phyloP scores from a whole-genome alignment of 192 early-diverging fungal species.

The Coemansia sp. region DNA sequence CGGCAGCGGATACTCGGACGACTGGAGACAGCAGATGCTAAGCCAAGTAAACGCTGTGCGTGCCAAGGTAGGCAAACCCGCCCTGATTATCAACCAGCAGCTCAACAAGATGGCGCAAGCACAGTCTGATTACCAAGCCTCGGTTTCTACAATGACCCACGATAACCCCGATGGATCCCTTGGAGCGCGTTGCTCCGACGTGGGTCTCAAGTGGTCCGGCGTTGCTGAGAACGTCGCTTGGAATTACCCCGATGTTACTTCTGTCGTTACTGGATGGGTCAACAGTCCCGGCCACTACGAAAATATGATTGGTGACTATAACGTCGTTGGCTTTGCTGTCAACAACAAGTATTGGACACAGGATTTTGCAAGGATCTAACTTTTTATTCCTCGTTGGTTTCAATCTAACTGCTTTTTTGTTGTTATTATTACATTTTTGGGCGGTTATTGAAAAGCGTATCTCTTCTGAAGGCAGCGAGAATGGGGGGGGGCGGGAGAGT shows the following conservation, averaged over 20 bases:
- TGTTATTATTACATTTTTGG: not conserved
- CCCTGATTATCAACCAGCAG: conserved; percentile 21
- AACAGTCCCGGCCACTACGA: conserved; percentile 32
- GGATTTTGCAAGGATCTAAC: conserved; percentile 34
- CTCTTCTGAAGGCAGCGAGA: no score
- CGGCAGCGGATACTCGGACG: not conserved
- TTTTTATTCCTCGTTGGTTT: not conserved
- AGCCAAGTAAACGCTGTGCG: conserved; percentile 36
- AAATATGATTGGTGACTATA: conserved; percentile 50
- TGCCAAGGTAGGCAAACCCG: conserved; percentile 26
- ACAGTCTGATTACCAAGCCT: conserved; percentile 42
- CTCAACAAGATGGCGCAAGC: conserved; percentile 37
- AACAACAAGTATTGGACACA: conserved; percentile 42
- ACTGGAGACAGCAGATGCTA: conserved; percentile 48
- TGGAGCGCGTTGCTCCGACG: conserved; percentile 24
- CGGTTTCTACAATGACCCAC: conserved; percentile 32
- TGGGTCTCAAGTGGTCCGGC: conserved; percentile 32
- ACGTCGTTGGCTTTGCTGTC: conserved; percentile 38
- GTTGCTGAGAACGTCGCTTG: conserved; percentile 44
- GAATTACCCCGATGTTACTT: conserved; percentile 27
- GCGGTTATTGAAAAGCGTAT: no score
- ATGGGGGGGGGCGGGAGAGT: no score
- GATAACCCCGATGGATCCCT: conserved; percentile 24
- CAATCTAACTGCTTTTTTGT: conserved; percentile 6
- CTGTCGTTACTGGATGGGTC: conserved; percentile 22